Evolutionary conservation across 371 early-diverging fungal species (phyloP), one percentile per base, ranked within the genome.

Genomic region (Mucor plumbeus): DNA sequence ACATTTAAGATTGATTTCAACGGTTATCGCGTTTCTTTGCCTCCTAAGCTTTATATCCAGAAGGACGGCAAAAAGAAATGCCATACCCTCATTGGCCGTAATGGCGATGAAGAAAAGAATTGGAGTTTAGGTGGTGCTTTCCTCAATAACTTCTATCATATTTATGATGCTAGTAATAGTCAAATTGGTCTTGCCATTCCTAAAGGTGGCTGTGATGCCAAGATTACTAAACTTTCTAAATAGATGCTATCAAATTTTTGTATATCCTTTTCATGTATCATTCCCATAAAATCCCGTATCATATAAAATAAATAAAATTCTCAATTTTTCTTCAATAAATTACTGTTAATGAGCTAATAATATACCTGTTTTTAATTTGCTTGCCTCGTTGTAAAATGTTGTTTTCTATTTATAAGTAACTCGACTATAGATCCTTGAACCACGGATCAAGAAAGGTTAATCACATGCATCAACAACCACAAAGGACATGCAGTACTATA

Each of bases 51-150:
- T 26, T 79, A 77, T 67, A 70, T 73, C 53, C 64, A 65, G 17
- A 65, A 74, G 17, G 63, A 60, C 4, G 60, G 67, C 11, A 64
- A 69, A 11, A 63, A 64, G 9, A 54, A 55, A 14, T 81, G 82
- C 38, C 63, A 73, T 56, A 73, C 76, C 1, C 54, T 75, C 5
- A 79, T 82, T 40, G 64, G 63, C 44, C 67, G 69, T 35, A 73
- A 74, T 36, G 44, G 47, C 3, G 39, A 38, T 10, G 61, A 68
- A n/a, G 76, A 74, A 3, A 79, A 72, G 62, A 61, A 77, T 38
- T 82, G 83, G 83, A 64, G 61, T 39, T 72, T 82, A 48, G 83
- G 83, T n/a, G 74, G 74, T 43, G 66, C 80, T 7, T 82, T 82
- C 65, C 61, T 78, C 35, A 76, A 82, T 56, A 75, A 71, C 64